phyloP scores from a whole-genome alignment of 768 basidiomycete species.

The Heimioporus sp. region DNA sequence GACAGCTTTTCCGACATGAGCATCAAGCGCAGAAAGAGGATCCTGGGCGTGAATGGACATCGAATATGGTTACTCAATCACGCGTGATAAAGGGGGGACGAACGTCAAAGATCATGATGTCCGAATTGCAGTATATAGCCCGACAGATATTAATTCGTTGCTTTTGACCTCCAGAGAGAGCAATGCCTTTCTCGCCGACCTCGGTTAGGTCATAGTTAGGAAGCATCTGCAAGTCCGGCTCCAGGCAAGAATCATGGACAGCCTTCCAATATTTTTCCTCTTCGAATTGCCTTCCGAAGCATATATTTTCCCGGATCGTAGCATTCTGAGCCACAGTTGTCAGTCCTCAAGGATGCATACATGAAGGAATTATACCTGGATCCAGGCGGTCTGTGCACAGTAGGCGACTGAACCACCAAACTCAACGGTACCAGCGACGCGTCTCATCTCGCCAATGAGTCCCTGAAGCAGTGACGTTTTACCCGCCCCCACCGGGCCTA shows the following conservation, averaged over 20 bases:
- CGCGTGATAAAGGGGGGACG: slow-evolving; percentile 7
- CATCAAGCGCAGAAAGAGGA: slow-evolving; percentile 87
- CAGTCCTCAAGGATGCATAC: not conserved
- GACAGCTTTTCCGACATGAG: slow-evolving; percentile 85
- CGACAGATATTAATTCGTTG: slow-evolving; percentile 86
- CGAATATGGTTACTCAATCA: not conserved
- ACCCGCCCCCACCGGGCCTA: slow-evolving; percentile 63
- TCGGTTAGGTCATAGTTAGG: slow-evolving; percentile 78
- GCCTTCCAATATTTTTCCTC: slow-evolving; percentile 82
- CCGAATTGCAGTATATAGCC: slow-evolving; percentile 81
- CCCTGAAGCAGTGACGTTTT: slow-evolving; percentile 69
- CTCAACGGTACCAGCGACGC: slow-evolving; percentile 57
- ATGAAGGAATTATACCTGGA: slow-evolving; percentile 48
- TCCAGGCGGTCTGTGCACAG: slow-evolving; percentile 89
- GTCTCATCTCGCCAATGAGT: slow-evolving; percentile 81
- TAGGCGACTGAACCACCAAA: slow-evolving; percentile 81
- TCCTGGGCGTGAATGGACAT: slow-evolving; percentile 41
- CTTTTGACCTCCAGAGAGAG: slow-evolving; percentile 78
- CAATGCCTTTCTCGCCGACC: slow-evolving; percentile 86
- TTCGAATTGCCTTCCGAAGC: slow-evolving; percentile 83
- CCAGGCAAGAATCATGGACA: slow-evolving; percentile 72
- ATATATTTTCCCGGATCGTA: slow-evolving; percentile 86
- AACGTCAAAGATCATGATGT: slow-evolving; percentile 82
- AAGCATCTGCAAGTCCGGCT: slow-evolving; percentile 77
- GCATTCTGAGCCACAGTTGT: slow-evolving; percentile 49